A percentile compares a stretch with the other conserved stretches of the same genome.
Evolutionary conservation across 2,329 filamentous ascomycete species (phyloP).

Genomic region (Claviceps capensis): DNA sequence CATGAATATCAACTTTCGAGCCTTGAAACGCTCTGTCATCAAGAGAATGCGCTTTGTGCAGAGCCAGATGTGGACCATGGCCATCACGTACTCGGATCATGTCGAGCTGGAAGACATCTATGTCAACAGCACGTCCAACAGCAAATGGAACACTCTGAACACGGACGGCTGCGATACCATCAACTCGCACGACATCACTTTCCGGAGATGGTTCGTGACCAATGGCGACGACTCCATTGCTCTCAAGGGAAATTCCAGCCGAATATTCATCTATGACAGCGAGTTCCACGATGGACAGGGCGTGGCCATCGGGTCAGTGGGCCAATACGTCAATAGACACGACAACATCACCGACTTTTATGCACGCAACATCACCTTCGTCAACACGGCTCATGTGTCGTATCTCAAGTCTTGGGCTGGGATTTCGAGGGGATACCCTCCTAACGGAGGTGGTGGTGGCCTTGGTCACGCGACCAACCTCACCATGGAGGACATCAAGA

Average conservation of each 20-base stretch:
- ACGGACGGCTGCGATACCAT: slow-evolving; percentile 37
- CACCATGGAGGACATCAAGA: slow-evolving; percentile 17
- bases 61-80: slow-evolving; percentile 49
- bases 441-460: slow-evolving; percentile 45
- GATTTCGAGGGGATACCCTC: slow-evolving; percentile 33
- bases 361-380: slow-evolving; percentile 31
- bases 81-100: slow-evolving; percentile 32
- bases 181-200: slow-evolving; percentile 35
- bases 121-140: slow-evolving; percentile 33
- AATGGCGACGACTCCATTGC: slow-evolving; percentile 42
- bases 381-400: slow-evolving; percentile 32
- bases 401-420: slow-evolving; percentile 49
- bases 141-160: slow-evolving; percentile 20
- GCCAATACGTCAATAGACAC: slow-evolving; percentile 34
- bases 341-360: slow-evolving; percentile 37
- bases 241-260: slow-evolving; percentile 40
- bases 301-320: slow-evolving; percentile 43
- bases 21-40: slow-evolving; percentile 33
- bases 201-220: slow-evolving; percentile 34
- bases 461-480: slow-evolving; percentile 26
- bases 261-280: slow-evolving; percentile 35
- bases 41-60: slow-evolving; percentile 36
- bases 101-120: slow-evolving; percentile 36
- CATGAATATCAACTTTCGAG: slow-evolving; percentile 33
- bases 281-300: slow-evolving; percentile 36